Evolutionary conservation across 345 rosid species (phyloP).

Genomic region (Garcia nutans): DNA sequence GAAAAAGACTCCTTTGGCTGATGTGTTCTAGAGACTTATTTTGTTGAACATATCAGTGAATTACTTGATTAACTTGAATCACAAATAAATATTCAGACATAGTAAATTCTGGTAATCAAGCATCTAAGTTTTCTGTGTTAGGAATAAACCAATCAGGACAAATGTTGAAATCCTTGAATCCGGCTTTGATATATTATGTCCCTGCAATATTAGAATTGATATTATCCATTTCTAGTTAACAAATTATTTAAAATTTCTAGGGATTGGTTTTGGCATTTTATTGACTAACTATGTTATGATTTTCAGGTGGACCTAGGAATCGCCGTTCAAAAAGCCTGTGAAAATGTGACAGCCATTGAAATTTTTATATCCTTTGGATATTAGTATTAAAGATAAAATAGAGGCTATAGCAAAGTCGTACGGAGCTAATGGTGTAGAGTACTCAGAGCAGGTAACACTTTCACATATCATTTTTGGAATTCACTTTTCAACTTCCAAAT

Average conservation of each 20-base stretch:
- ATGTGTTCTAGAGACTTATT: background rate
- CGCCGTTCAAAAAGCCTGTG: slow-evolving; percentile 88
- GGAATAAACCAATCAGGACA: background rate
- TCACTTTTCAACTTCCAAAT: background rate
- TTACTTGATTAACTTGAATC: background rate
- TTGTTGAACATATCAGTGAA: no score
- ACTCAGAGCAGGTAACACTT: slow-evolving; percentile 79
- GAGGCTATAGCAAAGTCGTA: slow-evolving; percentile 91
- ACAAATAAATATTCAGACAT: background rate
- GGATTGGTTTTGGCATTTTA: background rate
- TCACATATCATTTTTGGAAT: background rate
- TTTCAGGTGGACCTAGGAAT: slow-evolving; percentile 91
- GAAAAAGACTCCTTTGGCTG: background rate
- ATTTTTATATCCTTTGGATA: slow-evolving; percentile 79
- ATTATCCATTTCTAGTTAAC: background rate
- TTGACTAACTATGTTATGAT: slow-evolving; percentile 12
- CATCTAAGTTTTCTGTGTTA: background rate
- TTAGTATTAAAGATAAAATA: slow-evolving; percentile 79
- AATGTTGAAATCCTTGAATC: background rate
- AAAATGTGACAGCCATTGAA: slow-evolving; percentile 61
- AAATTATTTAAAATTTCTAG: background rate
- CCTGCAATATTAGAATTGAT: background rate
- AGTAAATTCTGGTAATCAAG: background rate
- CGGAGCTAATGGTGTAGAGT: slow-evolving; percentile 91
- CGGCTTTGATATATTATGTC: background rate